A percentile compares a stretch with the other conserved stretches of the same genome.
phyloP scores from a whole-genome alignment of 305 asterid species.

The Fraxinus nigra region DNA sequence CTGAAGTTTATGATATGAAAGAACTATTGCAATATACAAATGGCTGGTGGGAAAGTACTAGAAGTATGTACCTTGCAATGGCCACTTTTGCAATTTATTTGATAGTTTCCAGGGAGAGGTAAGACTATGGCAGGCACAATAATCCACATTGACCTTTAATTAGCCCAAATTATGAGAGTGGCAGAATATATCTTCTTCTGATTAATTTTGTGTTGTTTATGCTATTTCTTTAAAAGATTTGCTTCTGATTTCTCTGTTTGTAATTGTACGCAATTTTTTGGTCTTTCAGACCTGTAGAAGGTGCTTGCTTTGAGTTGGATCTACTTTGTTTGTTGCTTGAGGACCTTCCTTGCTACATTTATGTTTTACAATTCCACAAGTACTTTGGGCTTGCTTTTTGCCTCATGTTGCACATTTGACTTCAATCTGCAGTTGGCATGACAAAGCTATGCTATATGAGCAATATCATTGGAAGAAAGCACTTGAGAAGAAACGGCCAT shows the following conservation, averaged over 20 bases:
- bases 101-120: neutral
- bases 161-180: neutral
- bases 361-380: neutral
- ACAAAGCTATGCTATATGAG: constrained; percentile 82
- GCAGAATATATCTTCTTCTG: neutral
- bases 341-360: neutral
- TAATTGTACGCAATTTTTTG: neutral
- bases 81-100: neutral
- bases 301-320: constrained; percentile 16
- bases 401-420: constrained; percentile 5
- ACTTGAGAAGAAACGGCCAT: constrained; percentile 58
- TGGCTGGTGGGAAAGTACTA: neutral
- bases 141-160: neutral
- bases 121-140: neutral
- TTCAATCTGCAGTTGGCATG: constrained; percentile 72
- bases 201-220: neutral
- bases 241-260: neutral
- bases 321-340: constrained; percentile 4
- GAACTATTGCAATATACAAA: neutral
- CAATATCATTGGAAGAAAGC: constrained; percentile 95
- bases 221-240: neutral
- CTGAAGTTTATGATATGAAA: neutral
- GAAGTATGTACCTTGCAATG: neutral
- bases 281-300: neutral
- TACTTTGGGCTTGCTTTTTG: neutral